Base-by-base conservation (phyloP, 352 stramenopile genomes). In the Phytophthora brassicae region DNA sequence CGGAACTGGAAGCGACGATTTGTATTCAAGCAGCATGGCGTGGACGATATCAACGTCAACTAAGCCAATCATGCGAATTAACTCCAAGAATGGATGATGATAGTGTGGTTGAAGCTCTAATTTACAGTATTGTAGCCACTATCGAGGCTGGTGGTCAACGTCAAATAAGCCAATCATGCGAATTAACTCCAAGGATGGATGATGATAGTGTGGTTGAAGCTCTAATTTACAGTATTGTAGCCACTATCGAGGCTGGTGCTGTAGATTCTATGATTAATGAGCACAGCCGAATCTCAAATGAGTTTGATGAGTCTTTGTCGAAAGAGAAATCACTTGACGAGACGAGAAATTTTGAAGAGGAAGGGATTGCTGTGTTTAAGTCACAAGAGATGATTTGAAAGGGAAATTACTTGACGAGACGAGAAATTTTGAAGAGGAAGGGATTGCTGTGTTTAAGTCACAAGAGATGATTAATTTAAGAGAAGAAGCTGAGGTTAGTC, bases 11-110 rank as follows among this genome's bases (percentile, higher is more conserved):
- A 46, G 75, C 78, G 2, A 52, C 69, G 1, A 68, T 82, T 39
- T 84, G 73, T 42, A 76, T 88, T 14, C 78, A 88, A 39, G 68
- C 70, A 4, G 53, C 68, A 16, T 88, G 79, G 79, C 64, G 74
- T 56, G 46, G 64, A 33, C 22, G 52, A 13, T 41, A 61, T 7
- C 48, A 70, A 3, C 59, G 35, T 31, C 26, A 41, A n/a, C 4
- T 42, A 14, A 26, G 29, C 22, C 35, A 28, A 51, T 42, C 49
- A 20, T 20, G 20, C 28, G 16, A 54, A 13, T 2, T 20, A 13
- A 48, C 36, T 8, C 28, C 44, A 39, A 23, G 31, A 4, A 22
- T 60, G 28, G 47, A 52, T 17, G 45, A 60, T 42, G 64, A 66
- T 16, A 66, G 17, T 35, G 33, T 53, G 9, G 31, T 65, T 41